Evolutionary conservation across 257 asterid genomes (phyloP).

Genomic region (Oldenlandia corymbosa): DNA sequence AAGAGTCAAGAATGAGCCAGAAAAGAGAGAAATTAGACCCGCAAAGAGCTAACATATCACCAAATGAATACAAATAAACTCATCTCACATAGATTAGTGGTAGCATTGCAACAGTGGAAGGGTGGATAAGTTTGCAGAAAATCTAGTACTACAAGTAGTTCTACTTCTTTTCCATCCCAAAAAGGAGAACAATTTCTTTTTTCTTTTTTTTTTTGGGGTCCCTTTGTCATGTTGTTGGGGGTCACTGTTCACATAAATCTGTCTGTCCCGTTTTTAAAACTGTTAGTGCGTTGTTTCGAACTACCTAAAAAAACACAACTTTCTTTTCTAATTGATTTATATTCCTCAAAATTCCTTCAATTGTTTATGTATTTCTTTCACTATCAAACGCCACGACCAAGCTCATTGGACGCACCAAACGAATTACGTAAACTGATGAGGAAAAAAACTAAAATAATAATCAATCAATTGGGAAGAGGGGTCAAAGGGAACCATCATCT

Average conservation of each 20-base stretch:
- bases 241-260: conserved; percentile 26
- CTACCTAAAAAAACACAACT: conserved; percentile 8
- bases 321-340: conserved; percentile 13
- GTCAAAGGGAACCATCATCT: conserved; percentile 52
- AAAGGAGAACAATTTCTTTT: conserved; percentile 20
- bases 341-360: conserved; percentile 16
- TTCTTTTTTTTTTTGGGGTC: too few species aligned
- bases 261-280: conserved; percentile 16
- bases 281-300: conserved; percentile 24
- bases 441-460: neutral
- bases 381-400: conserved; percentile 16
- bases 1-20: too few species aligned
- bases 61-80: too few species aligned
- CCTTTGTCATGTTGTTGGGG: conserved; percentile 31
- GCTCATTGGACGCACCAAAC: conserved; percentile 35
- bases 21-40: too few species aligned
- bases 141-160: conserved; percentile 1
- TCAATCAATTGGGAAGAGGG: neutral
- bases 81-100: too few species aligned
- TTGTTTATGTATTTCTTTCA: conserved; percentile 25
- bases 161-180: conserved; percentile 18
- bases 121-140: conserved; percentile 28
- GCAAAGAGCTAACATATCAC: too few species aligned
- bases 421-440: conserved; percentile 14
- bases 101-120: conserved; percentile 1